phyloP scores from a whole-genome alignment of 2,329 filamentous ascomycete genomes.

The Orbilia javanica region DNA sequence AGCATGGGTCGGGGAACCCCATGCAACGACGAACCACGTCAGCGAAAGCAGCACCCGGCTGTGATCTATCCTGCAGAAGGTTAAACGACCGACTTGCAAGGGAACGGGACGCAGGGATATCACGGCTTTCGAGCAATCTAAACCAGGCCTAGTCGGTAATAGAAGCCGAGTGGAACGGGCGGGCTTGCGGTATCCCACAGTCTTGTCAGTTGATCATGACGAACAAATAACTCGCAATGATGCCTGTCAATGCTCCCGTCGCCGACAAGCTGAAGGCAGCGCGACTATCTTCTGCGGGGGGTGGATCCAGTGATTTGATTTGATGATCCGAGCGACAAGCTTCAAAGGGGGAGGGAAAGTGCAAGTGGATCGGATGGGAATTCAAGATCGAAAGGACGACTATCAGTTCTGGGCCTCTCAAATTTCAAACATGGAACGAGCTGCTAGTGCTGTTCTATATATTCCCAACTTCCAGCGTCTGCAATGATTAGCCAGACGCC shows the following conservation, averaged over 20 bases:
- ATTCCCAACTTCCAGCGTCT: slow-evolving; percentile 40
- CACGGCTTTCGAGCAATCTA: slow-evolving; percentile 56
- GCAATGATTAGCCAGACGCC: slow-evolving; percentile 48
- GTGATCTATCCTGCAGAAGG: slow-evolving; percentile 54
- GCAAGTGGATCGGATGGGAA: slow-evolving; percentile 29
- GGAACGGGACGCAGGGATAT: slow-evolving; percentile 52
- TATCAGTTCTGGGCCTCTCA: slow-evolving; percentile 30
- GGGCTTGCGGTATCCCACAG: slow-evolving; percentile 40
- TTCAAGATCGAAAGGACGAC: slow-evolving; percentile 35
- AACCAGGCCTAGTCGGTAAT: slow-evolving; percentile 54
- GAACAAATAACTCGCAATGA: slow-evolving; percentile 55
- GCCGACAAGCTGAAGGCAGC: slow-evolving; percentile 32
- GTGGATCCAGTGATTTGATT: slow-evolving; percentile 30
- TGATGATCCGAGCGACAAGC: slow-evolving; percentile 15
- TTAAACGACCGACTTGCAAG: slow-evolving; percentile 53
- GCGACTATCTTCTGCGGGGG: slow-evolving; percentile 26
- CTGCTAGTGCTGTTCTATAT: slow-evolving; percentile 45
- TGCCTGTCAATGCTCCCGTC: slow-evolving; percentile 56
- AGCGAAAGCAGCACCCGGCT: slow-evolving; percentile 43
- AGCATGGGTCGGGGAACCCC: slow-evolving; percentile 38
- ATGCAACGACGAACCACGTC: slow-evolving; percentile 56
- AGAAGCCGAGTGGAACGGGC: slow-evolving; percentile 51
- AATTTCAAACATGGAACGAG: slow-evolving; percentile 37
- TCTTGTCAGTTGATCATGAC: slow-evolving; percentile 55
- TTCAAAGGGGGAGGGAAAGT: slow-evolving; percentile 4